phyloP scores from a whole-genome alignment of 768 basidiomycete genomes.

The Pleurotus pulmonarius region DNA sequence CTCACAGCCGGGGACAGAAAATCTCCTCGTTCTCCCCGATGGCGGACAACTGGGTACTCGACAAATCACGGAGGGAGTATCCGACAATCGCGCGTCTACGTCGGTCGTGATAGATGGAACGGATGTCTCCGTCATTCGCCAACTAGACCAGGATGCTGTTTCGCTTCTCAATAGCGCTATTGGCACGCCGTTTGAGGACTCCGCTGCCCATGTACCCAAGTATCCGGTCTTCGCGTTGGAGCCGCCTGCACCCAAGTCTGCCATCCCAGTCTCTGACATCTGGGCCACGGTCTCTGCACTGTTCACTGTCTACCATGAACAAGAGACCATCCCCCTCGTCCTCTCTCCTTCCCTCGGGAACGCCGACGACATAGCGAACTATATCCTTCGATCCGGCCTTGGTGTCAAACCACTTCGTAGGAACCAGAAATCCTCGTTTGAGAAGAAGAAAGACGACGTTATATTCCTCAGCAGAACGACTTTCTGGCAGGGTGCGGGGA shows the following conservation, averaged over 20 bases:
- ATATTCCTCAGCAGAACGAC: conserved; percentile 37
- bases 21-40: conserved; percentile 1
- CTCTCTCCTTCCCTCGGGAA: conserved; percentile 25
- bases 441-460: conserved; percentile 14
- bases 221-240: conserved; percentile 21
- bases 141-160: background rate
- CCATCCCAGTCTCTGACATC: conserved; percentile 24
- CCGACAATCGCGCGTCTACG: background rate
- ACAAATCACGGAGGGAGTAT: background rate
- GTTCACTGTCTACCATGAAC: conserved; percentile 31
- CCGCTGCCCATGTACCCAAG: conserved; percentile 24
- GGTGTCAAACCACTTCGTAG: conserved; percentile 11
- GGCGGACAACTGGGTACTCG: background rate
- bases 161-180: conserved; percentile 23
- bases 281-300: conserved; percentile 41
- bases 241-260: conserved; percentile 12
- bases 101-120: background rate
- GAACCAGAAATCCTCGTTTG: conserved; percentile 12
- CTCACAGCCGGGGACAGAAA: background rate
- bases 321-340: conserved; percentile 37
- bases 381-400: conserved; percentile 37
- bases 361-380: conserved; percentile 25
- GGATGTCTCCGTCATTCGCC: background rate
- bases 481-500: conserved; percentile 52
- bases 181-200: conserved; percentile 24